Evolutionary conservation across 805 yeast genomes (phyloP).

Genomic region (Lipomyces oligophaga): DNA sequence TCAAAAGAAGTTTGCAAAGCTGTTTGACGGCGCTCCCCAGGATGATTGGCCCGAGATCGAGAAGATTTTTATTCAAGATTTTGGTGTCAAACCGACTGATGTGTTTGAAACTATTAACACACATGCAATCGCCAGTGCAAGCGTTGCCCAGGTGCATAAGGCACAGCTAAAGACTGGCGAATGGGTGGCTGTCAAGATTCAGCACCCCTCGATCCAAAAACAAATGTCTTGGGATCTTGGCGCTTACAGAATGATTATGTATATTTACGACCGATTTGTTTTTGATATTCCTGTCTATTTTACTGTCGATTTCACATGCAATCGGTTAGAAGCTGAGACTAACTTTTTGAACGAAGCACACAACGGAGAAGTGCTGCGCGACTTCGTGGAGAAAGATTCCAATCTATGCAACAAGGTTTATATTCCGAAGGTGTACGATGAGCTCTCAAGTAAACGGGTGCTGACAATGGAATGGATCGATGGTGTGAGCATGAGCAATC

Average conservation of each 20-base stretch:
- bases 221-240: slow-evolving; percentile 61
- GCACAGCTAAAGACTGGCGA: slow-evolving; percentile 49
- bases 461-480: slow-evolving; percentile 74
- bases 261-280: slow-evolving; percentile 48
- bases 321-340: slow-evolving; percentile 56
- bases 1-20: slow-evolving; percentile 52
- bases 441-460: slow-evolving; percentile 49
- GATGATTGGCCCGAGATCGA: slow-evolving; percentile 43
- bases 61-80: slow-evolving; percentile 31
- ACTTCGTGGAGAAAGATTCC: slow-evolving; percentile 44
- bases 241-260: slow-evolving; percentile 52
- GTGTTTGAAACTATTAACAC: slow-evolving; percentile 50
- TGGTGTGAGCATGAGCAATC: slow-evolving; percentile 56
- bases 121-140: slow-evolving; percentile 68
- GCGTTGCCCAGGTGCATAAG: slow-evolving; percentile 66
- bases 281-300: slow-evolving; percentile 63
- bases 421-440: slow-evolving; percentile 52
- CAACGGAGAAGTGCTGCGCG: slow-evolving; percentile 47
- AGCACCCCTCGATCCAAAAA: slow-evolving; percentile 56
- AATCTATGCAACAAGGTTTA: slow-evolving; percentile 45
- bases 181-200: slow-evolving; percentile 62
- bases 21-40: slow-evolving; percentile 71
- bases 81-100: slow-evolving; percentile 46
- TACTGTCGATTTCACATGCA: slow-evolving; percentile 54
- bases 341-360: slow-evolving; percentile 55